Conservation (phyloP, 1,139 yeast genomes). For the Debaryomycetaceae sp. region DNA sequence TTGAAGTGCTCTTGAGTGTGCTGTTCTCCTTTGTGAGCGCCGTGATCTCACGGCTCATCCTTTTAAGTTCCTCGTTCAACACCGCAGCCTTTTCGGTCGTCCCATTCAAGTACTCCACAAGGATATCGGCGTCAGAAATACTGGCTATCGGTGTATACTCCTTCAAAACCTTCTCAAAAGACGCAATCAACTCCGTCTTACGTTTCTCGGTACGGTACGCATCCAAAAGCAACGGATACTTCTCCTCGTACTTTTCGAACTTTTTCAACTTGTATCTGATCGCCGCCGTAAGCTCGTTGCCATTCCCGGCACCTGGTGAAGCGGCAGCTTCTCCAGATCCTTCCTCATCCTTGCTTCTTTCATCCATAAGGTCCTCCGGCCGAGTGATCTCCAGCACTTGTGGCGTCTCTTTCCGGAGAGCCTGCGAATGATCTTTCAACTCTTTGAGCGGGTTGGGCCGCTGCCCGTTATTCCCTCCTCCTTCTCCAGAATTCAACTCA, state of each 20-base stretch:
- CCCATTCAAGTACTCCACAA: conserved; percentile 69
- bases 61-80: conserved; percentile 51
- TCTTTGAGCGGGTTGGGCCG: conserved; percentile 22
- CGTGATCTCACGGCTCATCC: conserved; percentile 14
- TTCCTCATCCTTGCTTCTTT: background rate
- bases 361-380: conserved; percentile 38
- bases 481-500: conserved; percentile 20
- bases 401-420: conserved; percentile 42
- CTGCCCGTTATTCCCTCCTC: conserved; percentile 4
- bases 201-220: conserved; percentile 83
- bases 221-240: conserved; percentile 75
- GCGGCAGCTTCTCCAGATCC: background rate
- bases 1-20: conserved; percentile 1
- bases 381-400: conserved; percentile 41
- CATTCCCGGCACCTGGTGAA: background rate
- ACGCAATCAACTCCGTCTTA: conserved; percentile 56
- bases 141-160: conserved; percentile 81
- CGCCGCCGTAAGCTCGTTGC: conserved; percentile 47
- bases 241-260: conserved; percentile 83
- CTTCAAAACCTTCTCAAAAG: conserved; percentile 67
- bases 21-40: conserved; percentile 3
- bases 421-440: conserved; percentile 30
- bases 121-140: conserved; percentile 64
- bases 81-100: conserved; percentile 59
- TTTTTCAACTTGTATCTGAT: conserved; percentile 65